phyloP scores from a whole-genome alignment of 1,284 basidiomycete species.

The Sporisorium iseilematis-ciliati region DNA sequence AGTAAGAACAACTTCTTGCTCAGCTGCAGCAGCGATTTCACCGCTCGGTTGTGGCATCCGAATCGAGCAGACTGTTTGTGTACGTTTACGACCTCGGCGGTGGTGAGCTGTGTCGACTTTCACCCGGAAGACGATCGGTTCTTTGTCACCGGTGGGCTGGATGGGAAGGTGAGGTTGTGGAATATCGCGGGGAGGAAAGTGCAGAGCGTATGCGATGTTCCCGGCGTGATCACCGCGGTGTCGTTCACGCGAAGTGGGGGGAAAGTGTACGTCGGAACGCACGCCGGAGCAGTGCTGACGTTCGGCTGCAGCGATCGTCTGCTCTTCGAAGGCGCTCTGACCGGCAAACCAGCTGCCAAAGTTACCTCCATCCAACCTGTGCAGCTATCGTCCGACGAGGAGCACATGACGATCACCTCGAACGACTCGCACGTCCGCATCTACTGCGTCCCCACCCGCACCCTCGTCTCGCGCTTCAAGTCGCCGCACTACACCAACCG shows the following conservation, averaged over 20 bases:
- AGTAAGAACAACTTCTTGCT: slow-evolving; percentile 71
- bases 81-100: slow-evolving; percentile 70
- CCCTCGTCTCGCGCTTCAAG: slow-evolving; percentile 56
- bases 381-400: slow-evolving; percentile 25
- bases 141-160: slow-evolving; percentile 70
- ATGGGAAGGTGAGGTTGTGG: slow-evolving; percentile 71
- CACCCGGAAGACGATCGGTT: slow-evolving; percentile 69
- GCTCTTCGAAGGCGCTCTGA: slow-evolving; percentile 55
- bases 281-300: slow-evolving; percentile 61
- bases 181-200: slow-evolving; percentile 57
- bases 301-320: slow-evolving; percentile 67
- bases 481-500: slow-evolving; percentile 54
- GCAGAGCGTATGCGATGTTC: slow-evolving; percentile 60
- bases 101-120: slow-evolving; percentile 70
- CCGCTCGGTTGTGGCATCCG: slow-evolving; percentile 70
- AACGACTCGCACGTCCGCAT: slow-evolving; percentile 70
- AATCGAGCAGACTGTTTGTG: slow-evolving; percentile 67
- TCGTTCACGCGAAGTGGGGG: slow-evolving; percentile 68
- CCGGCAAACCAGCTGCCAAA: too few species aligned
- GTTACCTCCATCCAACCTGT: slow-evolving; percentile 69
- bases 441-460: slow-evolving; percentile 64
- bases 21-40: slow-evolving; percentile 70
- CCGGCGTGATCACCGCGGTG: slow-evolving; percentile 70
- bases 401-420: slow-evolving; percentile 69
- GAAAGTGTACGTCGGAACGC: slow-evolving; percentile 68